Base-by-base conservation (phyloP, 2,329 filamentous ascomycete species). In the Beauveria australis region DNA sequence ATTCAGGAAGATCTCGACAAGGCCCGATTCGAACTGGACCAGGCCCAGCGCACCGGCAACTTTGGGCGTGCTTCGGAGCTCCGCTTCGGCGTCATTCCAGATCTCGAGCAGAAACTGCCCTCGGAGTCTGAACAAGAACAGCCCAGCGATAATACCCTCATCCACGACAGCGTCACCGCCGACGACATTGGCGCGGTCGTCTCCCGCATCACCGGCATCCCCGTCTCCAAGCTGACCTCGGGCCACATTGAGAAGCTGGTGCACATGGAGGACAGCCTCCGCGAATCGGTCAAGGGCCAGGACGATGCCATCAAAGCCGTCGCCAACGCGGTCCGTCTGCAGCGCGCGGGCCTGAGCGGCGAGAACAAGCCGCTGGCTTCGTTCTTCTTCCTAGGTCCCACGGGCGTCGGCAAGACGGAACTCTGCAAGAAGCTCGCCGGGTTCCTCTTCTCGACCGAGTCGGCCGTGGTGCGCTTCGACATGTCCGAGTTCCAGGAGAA, bases 401-500 rank as follows among this genome's bases (percentile, higher is more conserved):
- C 94, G 0, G 94, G 94, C 70, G 93, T 97, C 19, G 94, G 94
- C 61, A 99, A 97, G 78, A 99, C 94, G 3, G 92, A 97, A 71
- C 84, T 97, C 1, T 96, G 92, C 81, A 97, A 97, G 80, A 93
- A 95, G 72, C 87, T 99, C 67, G 94, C 94, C 1, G 84, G 83
- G 61, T 97, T 97, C 77, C 79, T 99, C 43, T 99, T 97, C 76
- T 94, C 89, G 0, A 96, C 91, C 1, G 91, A 96, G 68, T 86
- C 86, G 30, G 93, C 94, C 3, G 91, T 99, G 28, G 85, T 97
- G 40, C 84, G 94, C 40, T 97, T 97, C 73, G 94, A 97, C 74
- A 97, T 97, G 94, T 91, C 87, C 67, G 94, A 99, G 71, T 97
- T 97, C 72, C 92, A 96, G 71, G 94, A 97, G 72, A 96, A 96